phyloP scores from a whole-genome alignment of 495 filamentous ascomycete species.

The Aspergillus sclerotiicarbonarius region DNA sequence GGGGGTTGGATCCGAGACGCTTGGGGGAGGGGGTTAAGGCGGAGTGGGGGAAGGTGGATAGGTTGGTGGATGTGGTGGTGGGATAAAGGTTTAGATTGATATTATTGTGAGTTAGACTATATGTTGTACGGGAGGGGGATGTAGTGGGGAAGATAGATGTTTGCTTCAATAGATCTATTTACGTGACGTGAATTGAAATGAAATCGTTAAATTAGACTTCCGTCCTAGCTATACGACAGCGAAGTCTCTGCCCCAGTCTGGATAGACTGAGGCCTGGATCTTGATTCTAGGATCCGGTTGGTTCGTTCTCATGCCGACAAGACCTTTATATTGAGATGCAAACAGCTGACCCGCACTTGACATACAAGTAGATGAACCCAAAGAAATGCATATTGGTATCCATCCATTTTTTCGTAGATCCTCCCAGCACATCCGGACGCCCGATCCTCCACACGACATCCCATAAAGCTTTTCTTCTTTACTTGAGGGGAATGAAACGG shows the following conservation, averaged over 20 bases:
- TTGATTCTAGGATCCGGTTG: conserved; percentile 16
- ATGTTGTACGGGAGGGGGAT: conserved; percentile 19
- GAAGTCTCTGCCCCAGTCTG: not conserved
- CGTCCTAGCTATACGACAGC: conserved; percentile 1
- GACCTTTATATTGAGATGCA: conserved; percentile 50
- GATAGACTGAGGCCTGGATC: not conserved
- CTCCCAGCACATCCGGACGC: conserved; percentile 35
- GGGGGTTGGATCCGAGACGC: conserved; percentile 31
- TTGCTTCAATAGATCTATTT: too few relatives aligned
- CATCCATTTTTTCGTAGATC: conserved; percentile 34
- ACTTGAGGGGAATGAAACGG: conserved; percentile 99
- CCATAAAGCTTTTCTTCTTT: conserved; percentile 54
- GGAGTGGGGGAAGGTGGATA: conserved; percentile 40
- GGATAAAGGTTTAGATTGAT: too few relatives aligned
- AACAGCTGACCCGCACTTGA: conserved; percentile 48
- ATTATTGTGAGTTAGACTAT: too few relatives aligned
- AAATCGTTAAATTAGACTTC: conserved; percentile 25
- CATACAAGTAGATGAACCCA: conserved; percentile 48
- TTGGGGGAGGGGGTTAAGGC: conserved; percentile 23
- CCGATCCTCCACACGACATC: conserved; percentile 42
- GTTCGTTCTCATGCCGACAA: conserved; percentile 44
- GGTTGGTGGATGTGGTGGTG: conserved; percentile 25
- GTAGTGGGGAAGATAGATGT: not conserved
- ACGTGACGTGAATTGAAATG: conserved; percentile 3
- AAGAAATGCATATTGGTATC: conserved; percentile 32